Conservation (phyloP, 305 asterid genomes). For the Ilex paraguariensis region DNA sequence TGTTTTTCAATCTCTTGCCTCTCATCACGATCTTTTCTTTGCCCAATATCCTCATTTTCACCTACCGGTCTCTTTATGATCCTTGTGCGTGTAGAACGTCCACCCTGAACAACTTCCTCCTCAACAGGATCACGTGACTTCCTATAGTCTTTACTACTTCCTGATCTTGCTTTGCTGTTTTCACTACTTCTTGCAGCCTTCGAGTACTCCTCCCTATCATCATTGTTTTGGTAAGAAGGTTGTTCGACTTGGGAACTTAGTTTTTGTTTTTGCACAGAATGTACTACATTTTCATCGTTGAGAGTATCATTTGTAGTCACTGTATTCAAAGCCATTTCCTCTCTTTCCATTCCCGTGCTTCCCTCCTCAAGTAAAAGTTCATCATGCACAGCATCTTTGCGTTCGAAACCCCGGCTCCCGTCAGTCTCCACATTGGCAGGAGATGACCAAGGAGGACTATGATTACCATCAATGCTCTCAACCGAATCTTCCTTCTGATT, state of each 20-base stretch:
- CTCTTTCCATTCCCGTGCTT: slow-evolving; percentile 41
- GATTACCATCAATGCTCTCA: slow-evolving; percentile 39
- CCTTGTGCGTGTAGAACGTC: slow-evolving; percentile 33
- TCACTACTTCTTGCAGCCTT: slow-evolving; percentile 66
- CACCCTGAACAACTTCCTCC: slow-evolving; percentile 69
- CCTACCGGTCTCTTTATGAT: slow-evolving; percentile 32
- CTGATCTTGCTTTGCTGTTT: slow-evolving; percentile 68
- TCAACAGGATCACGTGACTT: slow-evolving; percentile 45
- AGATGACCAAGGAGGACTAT: slow-evolving; percentile 42
- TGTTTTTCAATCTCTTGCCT: slow-evolving; percentile 61
- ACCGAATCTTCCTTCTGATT: slow-evolving; percentile 37
- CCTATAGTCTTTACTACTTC: slow-evolving; percentile 59
- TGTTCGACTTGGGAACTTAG: slow-evolving; percentile 39
- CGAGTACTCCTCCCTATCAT: slow-evolving; percentile 47
- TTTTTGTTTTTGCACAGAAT: slow-evolving; percentile 39
- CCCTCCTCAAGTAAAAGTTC: slow-evolving; percentile 37
- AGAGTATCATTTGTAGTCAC: slow-evolving; percentile 23
- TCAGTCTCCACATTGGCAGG: slow-evolving; percentile 34
- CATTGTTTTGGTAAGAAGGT: slow-evolving; percentile 46
- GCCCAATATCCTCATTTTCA: slow-evolving; percentile 41
- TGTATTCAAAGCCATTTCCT: slow-evolving; percentile 38
- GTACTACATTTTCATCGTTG: slow-evolving; percentile 32
- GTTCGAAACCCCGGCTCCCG: slow-evolving; percentile 39
- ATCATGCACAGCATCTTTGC: slow-evolving; percentile 34
- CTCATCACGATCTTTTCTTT: slow-evolving; percentile 46